Evolutionary conservation across 2,329 filamentous ascomycete genomes (phyloP).

Genomic region (Cladosporium sp.): DNA sequence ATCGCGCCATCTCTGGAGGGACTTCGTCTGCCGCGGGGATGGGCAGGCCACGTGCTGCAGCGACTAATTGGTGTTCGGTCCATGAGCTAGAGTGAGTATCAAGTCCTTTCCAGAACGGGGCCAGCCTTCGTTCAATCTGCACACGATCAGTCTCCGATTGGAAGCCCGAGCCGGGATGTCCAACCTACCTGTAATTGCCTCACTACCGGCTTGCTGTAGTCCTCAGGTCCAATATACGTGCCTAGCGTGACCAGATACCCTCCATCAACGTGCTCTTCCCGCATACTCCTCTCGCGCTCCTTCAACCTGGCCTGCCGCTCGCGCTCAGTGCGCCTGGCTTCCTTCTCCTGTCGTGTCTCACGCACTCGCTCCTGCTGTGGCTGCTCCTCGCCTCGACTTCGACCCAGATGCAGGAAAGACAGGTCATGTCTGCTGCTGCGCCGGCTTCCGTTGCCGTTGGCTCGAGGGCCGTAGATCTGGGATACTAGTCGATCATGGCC

Average conservation of each 20-base stretch:
- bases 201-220: slow-evolving; percentile 84
- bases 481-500: slow-evolving; percentile 24
- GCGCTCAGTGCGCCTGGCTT: slow-evolving; percentile 76
- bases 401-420: slow-evolving; percentile 50
- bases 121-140: slow-evolving; percentile 85
- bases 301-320: slow-evolving; percentile 69
- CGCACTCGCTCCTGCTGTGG: slow-evolving; percentile 52
- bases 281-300: slow-evolving; percentile 84
- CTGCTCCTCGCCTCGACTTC: slow-evolving; percentile 39
- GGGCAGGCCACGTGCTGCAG: slow-evolving; percentile 74
- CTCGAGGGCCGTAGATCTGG: slow-evolving; percentile 38
- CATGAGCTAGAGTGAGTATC: slow-evolving; percentile 83
- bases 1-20: slow-evolving; percentile 59
- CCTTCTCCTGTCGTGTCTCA: slow-evolving; percentile 86
- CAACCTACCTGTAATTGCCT: slow-evolving; percentile 59
- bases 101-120: slow-evolving; percentile 91
- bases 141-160: slow-evolving; percentile 6
- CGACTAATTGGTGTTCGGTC: slow-evolving; percentile 93
- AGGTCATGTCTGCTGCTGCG: slow-evolving; percentile 54
- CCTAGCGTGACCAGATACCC: slow-evolving; percentile 92
- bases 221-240: slow-evolving; percentile 84
- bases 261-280: slow-evolving; percentile 87
- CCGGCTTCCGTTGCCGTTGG: slow-evolving; percentile 28
- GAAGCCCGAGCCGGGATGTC: slow-evolving; percentile 52
- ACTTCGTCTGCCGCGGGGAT: slow-evolving; percentile 80